Conservation (phyloP, 352 stramenopile genomes). For the Pythium sp. region DNA sequence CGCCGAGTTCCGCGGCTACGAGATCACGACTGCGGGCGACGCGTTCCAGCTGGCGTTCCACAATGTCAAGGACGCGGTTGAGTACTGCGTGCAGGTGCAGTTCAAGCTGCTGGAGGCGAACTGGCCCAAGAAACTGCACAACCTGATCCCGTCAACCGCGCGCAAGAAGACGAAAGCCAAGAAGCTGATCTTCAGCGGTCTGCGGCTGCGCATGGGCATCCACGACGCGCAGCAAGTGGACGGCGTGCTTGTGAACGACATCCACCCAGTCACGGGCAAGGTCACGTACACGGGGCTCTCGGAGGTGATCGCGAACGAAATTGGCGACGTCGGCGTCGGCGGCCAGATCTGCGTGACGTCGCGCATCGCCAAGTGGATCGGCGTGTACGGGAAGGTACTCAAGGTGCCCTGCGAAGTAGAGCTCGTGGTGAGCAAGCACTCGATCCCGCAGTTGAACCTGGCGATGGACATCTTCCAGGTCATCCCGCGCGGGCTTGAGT, state of each 20-base stretch:
- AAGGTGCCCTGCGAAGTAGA: slow-evolving; percentile 26
- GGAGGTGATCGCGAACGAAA: slow-evolving; percentile 54
- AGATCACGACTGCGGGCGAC: slow-evolving; percentile 59
- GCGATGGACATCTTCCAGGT: slow-evolving; percentile 40
- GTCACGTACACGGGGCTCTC: slow-evolving; percentile 54
- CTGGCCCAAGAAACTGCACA: slow-evolving; percentile 50
- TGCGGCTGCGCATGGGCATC: slow-evolving; percentile 59
- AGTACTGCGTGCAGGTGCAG: slow-evolving; percentile 56
- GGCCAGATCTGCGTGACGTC: slow-evolving; percentile 51
- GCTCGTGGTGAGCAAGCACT: slow-evolving; percentile 25
- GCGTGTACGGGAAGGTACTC: slow-evolving; percentile 24
- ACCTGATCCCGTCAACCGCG: slow-evolving; percentile 27
- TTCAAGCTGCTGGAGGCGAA: slow-evolving; percentile 33
- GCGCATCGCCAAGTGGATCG: slow-evolving; percentile 40
- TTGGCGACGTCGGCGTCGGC: slow-evolving; percentile 42
- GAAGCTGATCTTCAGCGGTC: slow-evolving; percentile 43
- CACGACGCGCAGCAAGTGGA: slow-evolving; percentile 45
- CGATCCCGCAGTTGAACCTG: slow-evolving; percentile 35
- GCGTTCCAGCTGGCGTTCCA: slow-evolving; percentile 66
- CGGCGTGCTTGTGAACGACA: slow-evolving; percentile 42
- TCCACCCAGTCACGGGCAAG: slow-evolving; percentile 47
- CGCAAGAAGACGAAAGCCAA: slow-evolving; percentile 39
- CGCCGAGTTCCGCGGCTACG: slow-evolving; percentile 41
- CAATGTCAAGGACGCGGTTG: slow-evolving; percentile 45
- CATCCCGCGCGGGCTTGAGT: slow-evolving; percentile 31